phyloP scores from a whole-genome alignment of 1,284 basidiomycete genomes.

The Pyrrhoderma noxium region DNA sequence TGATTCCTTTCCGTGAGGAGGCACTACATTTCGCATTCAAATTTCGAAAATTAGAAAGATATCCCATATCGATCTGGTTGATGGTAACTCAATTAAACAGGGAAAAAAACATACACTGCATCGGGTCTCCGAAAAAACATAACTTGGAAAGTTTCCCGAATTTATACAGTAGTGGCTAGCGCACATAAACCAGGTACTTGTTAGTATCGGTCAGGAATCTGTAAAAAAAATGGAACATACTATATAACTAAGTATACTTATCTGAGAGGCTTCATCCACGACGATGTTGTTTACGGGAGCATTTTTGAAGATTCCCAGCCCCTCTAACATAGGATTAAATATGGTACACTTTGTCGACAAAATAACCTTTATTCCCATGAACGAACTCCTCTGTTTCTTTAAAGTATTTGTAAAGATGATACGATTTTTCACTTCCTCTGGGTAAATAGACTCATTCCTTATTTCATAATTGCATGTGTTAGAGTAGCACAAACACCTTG shows the following conservation, averaged over 20 bases:
- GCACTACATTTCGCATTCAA: constrained; percentile 23
- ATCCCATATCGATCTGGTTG: background rate
- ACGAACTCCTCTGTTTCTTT: constrained; percentile 19
- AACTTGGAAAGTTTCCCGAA: constrained; percentile 31
- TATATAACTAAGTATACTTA: constrained; percentile 38
- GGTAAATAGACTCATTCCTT: constrained; percentile 45
- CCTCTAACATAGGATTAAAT: constrained; percentile 32
- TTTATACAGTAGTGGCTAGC: constrained; percentile 32
- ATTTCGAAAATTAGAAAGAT: too few species aligned
- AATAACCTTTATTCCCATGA: constrained; percentile 29
- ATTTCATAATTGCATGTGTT: background rate
- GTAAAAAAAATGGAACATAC: constrained; percentile 24
- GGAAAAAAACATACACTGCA: constrained; percentile 31
- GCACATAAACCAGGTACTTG: background rate
- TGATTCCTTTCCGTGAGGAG: constrained; percentile 37
- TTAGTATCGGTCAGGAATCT: constrained; percentile 9
- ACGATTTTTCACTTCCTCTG: constrained; percentile 24
- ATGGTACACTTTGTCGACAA: constrained; percentile 40
- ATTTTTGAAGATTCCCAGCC: constrained; percentile 27
- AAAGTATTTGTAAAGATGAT: constrained; percentile 35
- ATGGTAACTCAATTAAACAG: background rate
- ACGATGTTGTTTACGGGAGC: constrained; percentile 35
- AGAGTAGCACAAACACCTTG: background rate
- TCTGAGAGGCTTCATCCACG: constrained; percentile 44
- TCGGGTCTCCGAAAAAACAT: constrained; percentile 41